A percentile compares a stretch with the other conserved stretches of the same genome.
phyloP scores from a whole-genome alignment of 176 grass and related monocot genomes.

The Neostapfia colusana region DNA sequence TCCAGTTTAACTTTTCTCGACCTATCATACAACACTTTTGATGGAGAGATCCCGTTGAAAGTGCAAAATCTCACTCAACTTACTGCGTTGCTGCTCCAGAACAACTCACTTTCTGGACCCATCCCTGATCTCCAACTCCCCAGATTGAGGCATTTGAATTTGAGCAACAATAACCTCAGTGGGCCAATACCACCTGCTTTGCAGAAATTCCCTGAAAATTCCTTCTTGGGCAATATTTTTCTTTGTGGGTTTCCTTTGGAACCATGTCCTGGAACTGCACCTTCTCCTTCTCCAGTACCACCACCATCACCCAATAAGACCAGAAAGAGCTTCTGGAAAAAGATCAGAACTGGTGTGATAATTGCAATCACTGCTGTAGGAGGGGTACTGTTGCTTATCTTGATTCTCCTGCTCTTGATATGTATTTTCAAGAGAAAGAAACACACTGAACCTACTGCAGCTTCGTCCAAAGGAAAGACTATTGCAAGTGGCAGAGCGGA shows the following conservation, averaged over 20 bases:
- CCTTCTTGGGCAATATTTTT: slow-evolving; percentile 83
- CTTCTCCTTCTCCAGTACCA: slow-evolving; percentile 62
- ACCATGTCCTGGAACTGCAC: slow-evolving; percentile 55
- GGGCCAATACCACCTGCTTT: slow-evolving; percentile 78
- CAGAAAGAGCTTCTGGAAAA: slow-evolving; percentile 74
- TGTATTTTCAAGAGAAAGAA: slow-evolving; percentile 77
- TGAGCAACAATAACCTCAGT: slow-evolving; percentile 95
- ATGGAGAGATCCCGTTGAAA: slow-evolving; percentile 71
- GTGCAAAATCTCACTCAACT: slow-evolving; percentile 84
- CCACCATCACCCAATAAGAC: slow-evolving; percentile 40
- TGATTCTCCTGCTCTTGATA: slow-evolving; percentile 60
- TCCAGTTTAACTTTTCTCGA: slow-evolving; percentile 79
- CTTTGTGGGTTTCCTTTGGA: slow-evolving; percentile 72
- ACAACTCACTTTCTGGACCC: slow-evolving; percentile 86
- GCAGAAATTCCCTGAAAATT: slow-evolving; percentile 61
- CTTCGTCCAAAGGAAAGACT: slow-evolving; percentile 72
- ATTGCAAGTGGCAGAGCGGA: slow-evolving; percentile 57
- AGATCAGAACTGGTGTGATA: slow-evolving; percentile 57
- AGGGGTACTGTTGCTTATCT: slow-evolving; percentile 62
- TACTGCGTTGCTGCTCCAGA: slow-evolving; percentile 82
- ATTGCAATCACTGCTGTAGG: slow-evolving; percentile 63
- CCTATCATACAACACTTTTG: slow-evolving; percentile 86
- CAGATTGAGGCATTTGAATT: slow-evolving; percentile 81
- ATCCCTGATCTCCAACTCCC: slow-evolving; percentile 80
- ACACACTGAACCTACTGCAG: slow-evolving; percentile 40